Conservation (phyloP, 2,329 filamentous ascomycete species). For the Plenodomus tracheiphilus region DNA sequence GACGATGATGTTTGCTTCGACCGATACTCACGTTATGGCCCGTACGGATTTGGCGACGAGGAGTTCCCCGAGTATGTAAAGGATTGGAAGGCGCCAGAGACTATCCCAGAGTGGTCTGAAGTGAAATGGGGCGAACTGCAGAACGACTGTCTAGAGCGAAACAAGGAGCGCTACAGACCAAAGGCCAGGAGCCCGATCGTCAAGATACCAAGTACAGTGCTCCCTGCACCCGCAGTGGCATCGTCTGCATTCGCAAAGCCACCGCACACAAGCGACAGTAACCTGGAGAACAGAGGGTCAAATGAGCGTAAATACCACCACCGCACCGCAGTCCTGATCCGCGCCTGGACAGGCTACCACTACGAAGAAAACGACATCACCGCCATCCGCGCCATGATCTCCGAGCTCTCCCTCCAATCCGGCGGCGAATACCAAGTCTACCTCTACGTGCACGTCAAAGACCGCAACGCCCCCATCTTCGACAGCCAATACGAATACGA, state of each 20-base stretch:
- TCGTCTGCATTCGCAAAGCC: constrained; percentile 36
- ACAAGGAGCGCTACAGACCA: constrained; percentile 63
- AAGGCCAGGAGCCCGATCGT: constrained; percentile 45
- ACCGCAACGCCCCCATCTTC: constrained; percentile 61
- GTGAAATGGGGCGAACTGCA: constrained; percentile 75
- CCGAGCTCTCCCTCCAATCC: constrained; percentile 50
- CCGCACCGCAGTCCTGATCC: constrained; percentile 52
- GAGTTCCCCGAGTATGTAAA: constrained; percentile 53
- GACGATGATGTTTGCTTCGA: constrained; percentile 66
- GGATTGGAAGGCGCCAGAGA: constrained; percentile 44
- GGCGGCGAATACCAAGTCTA: constrained; percentile 55
- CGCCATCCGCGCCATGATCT: constrained; percentile 51
- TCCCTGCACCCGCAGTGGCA: constrained; percentile 30
- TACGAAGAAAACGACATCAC: constrained; percentile 53
- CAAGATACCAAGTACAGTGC: constrained; percentile 31
- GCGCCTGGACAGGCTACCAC: constrained; percentile 52
- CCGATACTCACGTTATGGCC: constrained; percentile 54
- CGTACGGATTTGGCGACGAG: constrained; percentile 62
- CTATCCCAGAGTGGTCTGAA: constrained; percentile 60
- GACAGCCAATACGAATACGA: constrained; percentile 63
- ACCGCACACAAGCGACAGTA: constrained; percentile 31
- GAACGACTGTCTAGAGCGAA: constrained; percentile 65
- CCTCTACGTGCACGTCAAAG: constrained; percentile 55
- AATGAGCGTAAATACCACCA: constrained; percentile 43
- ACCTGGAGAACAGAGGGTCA: constrained; percentile 26